Evolutionary conservation across 805 yeast species (phyloP).

Genomic region (Teunomyces pallodes): DNA sequence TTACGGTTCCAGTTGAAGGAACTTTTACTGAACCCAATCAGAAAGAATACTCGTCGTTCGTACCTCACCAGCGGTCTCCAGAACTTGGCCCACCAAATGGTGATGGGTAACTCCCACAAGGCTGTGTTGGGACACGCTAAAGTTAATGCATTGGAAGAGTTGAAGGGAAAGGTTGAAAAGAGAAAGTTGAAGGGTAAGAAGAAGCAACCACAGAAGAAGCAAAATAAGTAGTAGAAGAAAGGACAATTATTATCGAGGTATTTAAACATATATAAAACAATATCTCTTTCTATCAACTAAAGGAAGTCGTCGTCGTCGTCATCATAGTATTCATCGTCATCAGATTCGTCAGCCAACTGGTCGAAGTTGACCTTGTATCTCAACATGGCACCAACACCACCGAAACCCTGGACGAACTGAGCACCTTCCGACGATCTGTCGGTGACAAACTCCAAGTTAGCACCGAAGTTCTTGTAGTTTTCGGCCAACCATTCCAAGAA

Average conservation of each 20-base stretch:
- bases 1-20: conserved; percentile 52
- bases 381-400: conserved; percentile 96
- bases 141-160: conserved; percentile 64
- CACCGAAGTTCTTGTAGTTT: conserved; percentile 92
- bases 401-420: conserved; percentile 95
- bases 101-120: conserved; percentile 57
- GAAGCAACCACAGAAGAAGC: conserved; percentile 5
- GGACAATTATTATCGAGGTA: conserved; percentile 6
- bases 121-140: conserved; percentile 68
- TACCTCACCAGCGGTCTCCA: conserved; percentile 77
- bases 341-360: conserved; percentile 84
- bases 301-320: conserved; percentile 49
- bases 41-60: conserved; percentile 64
- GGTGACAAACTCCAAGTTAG: conserved; percentile 91
- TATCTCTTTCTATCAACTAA: background rate
- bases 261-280: background rate
- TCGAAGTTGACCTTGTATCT: conserved; percentile 97
- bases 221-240: background rate
- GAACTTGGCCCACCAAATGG: conserved; percentile 74
- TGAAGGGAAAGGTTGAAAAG: conserved; percentile 23
- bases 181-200: conserved; percentile 6
- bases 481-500: conserved; percentile 98
- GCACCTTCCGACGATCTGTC: conserved; percentile 98
- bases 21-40: conserved; percentile 51
- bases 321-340: conserved; percentile 81